Conservation (phyloP, 495 filamentous ascomycete species). For the Daldinia caldariorum region DNA sequence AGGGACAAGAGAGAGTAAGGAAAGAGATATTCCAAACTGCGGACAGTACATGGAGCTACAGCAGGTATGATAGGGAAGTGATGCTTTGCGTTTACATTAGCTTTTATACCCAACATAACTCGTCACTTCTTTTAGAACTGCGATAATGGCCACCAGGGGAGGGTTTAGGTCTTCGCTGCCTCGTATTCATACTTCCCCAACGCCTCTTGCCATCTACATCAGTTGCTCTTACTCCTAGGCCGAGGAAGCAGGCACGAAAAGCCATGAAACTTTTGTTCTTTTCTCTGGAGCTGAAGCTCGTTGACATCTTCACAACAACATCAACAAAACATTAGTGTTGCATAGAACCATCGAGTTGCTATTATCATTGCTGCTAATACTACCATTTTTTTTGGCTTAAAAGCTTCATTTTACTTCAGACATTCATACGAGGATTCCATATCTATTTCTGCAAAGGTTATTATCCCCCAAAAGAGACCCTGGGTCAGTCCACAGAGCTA, state of each 20-base stretch:
- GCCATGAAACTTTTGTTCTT: neutral
- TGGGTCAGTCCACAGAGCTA: neutral
- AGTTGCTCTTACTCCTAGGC: constrained; percentile 3
- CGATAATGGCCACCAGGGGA: neutral
- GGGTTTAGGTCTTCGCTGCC: constrained; percentile 1
- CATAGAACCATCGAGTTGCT: constrained; percentile 4
- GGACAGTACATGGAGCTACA: neutral
- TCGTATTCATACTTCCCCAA: neutral
- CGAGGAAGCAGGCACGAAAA: neutral
- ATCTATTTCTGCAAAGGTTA: constrained; percentile 9
- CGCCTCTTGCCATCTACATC: constrained; percentile 8
- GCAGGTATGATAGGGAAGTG: neutral
- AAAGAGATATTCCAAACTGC: neutral
- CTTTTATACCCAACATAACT: neutral
- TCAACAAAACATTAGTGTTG: constrained; percentile 15
- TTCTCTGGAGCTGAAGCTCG: neutral
- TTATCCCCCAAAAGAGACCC: constrained; percentile 1
- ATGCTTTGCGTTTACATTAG: neutral
- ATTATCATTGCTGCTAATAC: constrained; percentile 22
- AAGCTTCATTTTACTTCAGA: constrained; percentile 17
- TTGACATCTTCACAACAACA: constrained; percentile 22
- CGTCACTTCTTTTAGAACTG: neutral
- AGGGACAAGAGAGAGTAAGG: neutral
- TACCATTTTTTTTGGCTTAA: constrained; percentile 17
- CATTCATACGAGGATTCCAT: constrained; percentile 20